phyloP scores from a whole-genome alignment of 1,284 basidiomycete species.

The Ustilago trichophora region DNA sequence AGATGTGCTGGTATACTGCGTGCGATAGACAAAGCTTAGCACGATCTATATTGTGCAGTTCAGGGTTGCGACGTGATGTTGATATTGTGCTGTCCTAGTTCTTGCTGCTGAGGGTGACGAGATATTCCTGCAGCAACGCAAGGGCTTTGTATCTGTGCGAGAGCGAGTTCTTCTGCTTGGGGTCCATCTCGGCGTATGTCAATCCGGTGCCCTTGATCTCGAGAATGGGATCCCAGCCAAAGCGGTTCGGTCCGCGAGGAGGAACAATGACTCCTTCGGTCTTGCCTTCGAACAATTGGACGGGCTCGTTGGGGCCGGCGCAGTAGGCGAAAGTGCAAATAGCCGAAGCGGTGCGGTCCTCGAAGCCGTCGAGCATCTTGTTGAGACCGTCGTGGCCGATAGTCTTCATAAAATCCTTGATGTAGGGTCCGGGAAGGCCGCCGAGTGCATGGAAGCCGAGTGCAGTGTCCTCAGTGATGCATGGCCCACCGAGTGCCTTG shows the following conservation, averaged over 20 bases:
- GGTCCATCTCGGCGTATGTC: slow-evolving; percentile 49
- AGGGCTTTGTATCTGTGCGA: slow-evolving; percentile 90
- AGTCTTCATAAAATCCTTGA: slow-evolving; percentile 75
- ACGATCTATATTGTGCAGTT: no score
- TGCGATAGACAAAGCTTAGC: no score
- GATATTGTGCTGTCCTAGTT: no score
- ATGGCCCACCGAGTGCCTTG: slow-evolving; percentile 75
- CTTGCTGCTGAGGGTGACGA: slow-evolving; percentile 64
- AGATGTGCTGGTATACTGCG: no score
- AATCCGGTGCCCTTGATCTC: slow-evolving; percentile 74
- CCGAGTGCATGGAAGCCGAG: slow-evolving; percentile 87
- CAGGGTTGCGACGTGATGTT: neutral
- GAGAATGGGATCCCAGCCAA: slow-evolving; percentile 94
- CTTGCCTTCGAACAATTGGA: slow-evolving; percentile 83
- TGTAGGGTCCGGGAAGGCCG: slow-evolving; percentile 94
- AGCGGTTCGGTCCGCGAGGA: slow-evolving; percentile 77
- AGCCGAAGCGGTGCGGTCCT: slow-evolving; percentile 81
- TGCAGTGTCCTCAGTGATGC: slow-evolving; percentile 96
- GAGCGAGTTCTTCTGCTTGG: slow-evolving; percentile 68
- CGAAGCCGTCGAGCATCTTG: slow-evolving; percentile 83
- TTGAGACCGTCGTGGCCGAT: slow-evolving; percentile 75
- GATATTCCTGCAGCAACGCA: slow-evolving; percentile 78
- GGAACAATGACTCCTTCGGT: slow-evolving; percentile 89
- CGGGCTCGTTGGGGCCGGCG: slow-evolving; percentile 59
- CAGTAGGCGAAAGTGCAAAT: slow-evolving; percentile 95